Evolutionary conservation across 2,329 filamentous ascomycete genomes (phyloP).

Genomic region (Chaetomium globosum): DNA sequence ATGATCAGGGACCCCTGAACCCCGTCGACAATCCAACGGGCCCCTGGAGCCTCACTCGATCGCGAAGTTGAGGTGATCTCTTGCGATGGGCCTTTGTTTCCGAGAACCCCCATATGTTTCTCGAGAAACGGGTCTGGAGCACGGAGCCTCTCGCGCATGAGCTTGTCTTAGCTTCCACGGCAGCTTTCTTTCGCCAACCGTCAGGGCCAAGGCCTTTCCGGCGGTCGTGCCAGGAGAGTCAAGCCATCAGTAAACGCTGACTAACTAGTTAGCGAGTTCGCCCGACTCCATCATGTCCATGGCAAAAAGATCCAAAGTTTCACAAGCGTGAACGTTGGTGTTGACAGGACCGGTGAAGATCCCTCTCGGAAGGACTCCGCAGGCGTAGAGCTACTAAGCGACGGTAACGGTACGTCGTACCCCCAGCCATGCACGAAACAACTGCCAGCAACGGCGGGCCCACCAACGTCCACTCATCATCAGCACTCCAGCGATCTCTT

Average conservation of each 20-base stretch:
- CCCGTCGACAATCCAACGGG: slow-evolving; percentile 27
- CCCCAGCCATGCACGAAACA: slow-evolving; percentile 25
- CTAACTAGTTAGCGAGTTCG: background rate
- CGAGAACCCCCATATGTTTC: slow-evolving; percentile 36
- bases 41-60: slow-evolving; percentile 13
- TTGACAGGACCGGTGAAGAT: background rate
- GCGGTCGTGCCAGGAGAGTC: background rate
- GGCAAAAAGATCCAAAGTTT: background rate
- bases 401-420: slow-evolving; percentile 31
- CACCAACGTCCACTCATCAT: slow-evolving; percentile 4
- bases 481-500: slow-evolving; percentile 1
- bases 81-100: slow-evolving; percentile 43
- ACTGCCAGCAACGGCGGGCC: slow-evolving; percentile 16
- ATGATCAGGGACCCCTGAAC: slow-evolving; percentile 38
- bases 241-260: slow-evolving; percentile 12
- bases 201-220: background rate
- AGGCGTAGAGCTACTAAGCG: slow-evolving; percentile 24
- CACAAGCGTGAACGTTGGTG: background rate
- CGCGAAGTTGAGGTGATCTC: slow-evolving; percentile 33
- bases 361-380: background rate
- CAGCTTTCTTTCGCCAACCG: background rate
- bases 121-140: slow-evolving; percentile 29
- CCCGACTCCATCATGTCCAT: slow-evolving; percentile 2
- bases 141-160: slow-evolving; percentile 19
- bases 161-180: slow-evolving; percentile 9